These are phyloP conservation scores for Cladophialophora exuberans DNA, from an alignment of 2,329 filamentous ascomycete species.

Conservation along the genomic window DNA sequence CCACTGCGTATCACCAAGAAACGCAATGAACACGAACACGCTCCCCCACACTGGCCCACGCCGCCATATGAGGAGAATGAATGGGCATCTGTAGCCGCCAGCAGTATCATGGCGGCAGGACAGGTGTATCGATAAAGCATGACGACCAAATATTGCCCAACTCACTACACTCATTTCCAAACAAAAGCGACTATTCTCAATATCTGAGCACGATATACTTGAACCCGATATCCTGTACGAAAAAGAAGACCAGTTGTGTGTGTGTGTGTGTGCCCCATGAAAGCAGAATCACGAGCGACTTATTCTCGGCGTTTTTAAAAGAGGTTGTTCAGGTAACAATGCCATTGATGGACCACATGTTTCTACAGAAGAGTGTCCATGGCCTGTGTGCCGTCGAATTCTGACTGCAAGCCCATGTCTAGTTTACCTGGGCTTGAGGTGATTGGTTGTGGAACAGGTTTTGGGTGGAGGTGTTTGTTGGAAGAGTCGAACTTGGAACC, in stretches of 20 bases:
- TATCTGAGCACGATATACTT: slow-evolving; percentile 25
- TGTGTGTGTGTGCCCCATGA: slow-evolving; percentile 19
- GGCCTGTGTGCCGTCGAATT: slow-evolving; percentile 14
- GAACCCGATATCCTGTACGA: slow-evolving; percentile 33
- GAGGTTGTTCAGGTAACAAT: slow-evolving; percentile 4
- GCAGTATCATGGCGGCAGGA: slow-evolving; percentile 77
- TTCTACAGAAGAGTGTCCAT: slow-evolving; percentile 7
- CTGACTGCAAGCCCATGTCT: background rate
- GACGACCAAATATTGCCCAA: background rate
- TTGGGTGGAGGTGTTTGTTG: background rate
- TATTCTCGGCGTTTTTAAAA: slow-evolving; percentile 16
- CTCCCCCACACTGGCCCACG: slow-evolving; percentile 82
- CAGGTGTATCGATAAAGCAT: slow-evolving; percentile 34
- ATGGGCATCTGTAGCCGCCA: slow-evolving; percentile 82
- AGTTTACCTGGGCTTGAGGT: background rate
- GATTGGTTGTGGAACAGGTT: background rate
- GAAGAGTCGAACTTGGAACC: slow-evolving; percentile 1
- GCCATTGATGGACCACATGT: background rate
- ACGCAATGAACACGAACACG: slow-evolving; percentile 53
- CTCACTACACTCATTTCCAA: slow-evolving; percentile 21
- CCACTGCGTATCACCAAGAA: slow-evolving; percentile 70
- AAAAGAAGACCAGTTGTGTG: too few species aligned
- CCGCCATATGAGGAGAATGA: slow-evolving; percentile 93
- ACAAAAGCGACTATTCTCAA: slow-evolving; percentile 23
- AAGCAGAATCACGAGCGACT: slow-evolving; percentile 14